Evolutionary conservation across 1,139 yeast species (phyloP).

Genomic region (Hansenula anomala): DNA sequence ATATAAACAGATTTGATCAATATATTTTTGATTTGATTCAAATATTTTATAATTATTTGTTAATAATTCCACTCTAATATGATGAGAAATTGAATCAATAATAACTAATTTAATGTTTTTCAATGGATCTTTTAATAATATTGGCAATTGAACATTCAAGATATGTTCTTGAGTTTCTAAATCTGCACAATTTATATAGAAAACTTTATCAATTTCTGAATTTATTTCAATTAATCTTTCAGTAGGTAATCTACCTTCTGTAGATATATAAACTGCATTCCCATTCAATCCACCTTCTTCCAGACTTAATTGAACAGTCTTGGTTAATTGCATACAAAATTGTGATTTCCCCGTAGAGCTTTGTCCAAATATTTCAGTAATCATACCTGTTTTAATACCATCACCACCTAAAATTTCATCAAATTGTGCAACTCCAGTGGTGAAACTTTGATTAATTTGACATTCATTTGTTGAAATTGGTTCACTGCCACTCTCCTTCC

Average conservation of each 20-base stretch:
- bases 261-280: slow-evolving; percentile 55
- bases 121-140: slow-evolving; percentile 37
- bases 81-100: slow-evolving; percentile 86
- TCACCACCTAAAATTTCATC: slow-evolving; percentile 59
- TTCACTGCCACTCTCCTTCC: slow-evolving; percentile 9
- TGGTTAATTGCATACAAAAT: slow-evolving; percentile 57
- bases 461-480: neutral
- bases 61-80: slow-evolving; percentile 61
- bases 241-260: slow-evolving; percentile 73
- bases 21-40: slow-evolving; percentile 36
- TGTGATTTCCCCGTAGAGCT: slow-evolving; percentile 87
- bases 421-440: slow-evolving; percentile 56
- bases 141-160: slow-evolving; percentile 65
- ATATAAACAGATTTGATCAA: slow-evolving; percentile 41
- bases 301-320: slow-evolving; percentile 47
- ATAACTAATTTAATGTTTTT: slow-evolving; percentile 49
- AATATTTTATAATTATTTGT: slow-evolving; percentile 31
- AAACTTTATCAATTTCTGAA: slow-evolving; percentile 36
- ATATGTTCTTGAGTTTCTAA: slow-evolving; percentile 74
- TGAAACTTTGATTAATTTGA: slow-evolving; percentile 24
- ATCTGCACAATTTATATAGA: slow-evolving; percentile 62
- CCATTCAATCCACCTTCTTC: slow-evolving; percentile 42
- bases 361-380: slow-evolving; percentile 82
- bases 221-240: slow-evolving; percentile 42
- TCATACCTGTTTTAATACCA: slow-evolving; percentile 63